phyloP scores from a whole-genome alignment of 2,329 filamentous ascomycete genomes.

The Calonectria pseudoreteaudii region DNA sequence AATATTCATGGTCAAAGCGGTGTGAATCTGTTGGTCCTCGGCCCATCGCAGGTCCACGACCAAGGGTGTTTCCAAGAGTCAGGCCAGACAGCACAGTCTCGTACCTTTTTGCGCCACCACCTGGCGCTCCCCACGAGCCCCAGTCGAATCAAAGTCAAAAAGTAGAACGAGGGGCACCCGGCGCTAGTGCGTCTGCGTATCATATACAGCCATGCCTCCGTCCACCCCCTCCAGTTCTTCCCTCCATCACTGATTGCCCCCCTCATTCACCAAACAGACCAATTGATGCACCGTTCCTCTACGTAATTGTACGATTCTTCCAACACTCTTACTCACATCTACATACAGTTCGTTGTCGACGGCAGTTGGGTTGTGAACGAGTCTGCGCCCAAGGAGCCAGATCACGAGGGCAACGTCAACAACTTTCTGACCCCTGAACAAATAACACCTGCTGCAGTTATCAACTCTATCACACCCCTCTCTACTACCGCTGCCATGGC shows the following conservation, averaged over 20 bases:
- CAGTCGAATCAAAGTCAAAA: slow-evolving; percentile 13
- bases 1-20: slow-evolving; percentile 33
- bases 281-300: slow-evolving; percentile 31
- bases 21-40: slow-evolving; percentile 31
- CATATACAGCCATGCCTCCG: slow-evolving; percentile 38
- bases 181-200: slow-evolving; percentile 45
- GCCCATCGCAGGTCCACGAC: slow-evolving; percentile 26
- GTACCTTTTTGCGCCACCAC: slow-evolving; percentile 32
- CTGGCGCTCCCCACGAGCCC: slow-evolving; percentile 12
- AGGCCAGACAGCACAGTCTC: slow-evolving; percentile 23
- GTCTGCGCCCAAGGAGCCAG: slow-evolving; percentile 83
- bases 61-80: slow-evolving; percentile 27
- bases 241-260: slow-evolving; percentile 8
- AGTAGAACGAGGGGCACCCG: slow-evolving; percentile 11
- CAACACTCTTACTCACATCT: slow-evolving; percentile 39
- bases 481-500: slow-evolving; percentile 80
- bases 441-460: slow-evolving; percentile 67
- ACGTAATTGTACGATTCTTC: slow-evolving; percentile 21
- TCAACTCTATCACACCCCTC: slow-evolving; percentile 76
- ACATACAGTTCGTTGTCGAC: slow-evolving; percentile 89
- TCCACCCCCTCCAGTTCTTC: slow-evolving; percentile 25
- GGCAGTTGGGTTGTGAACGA: slow-evolving; percentile 89
- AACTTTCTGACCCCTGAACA: slow-evolving; percentile 87
- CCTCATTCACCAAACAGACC: not conserved
- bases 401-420: slow-evolving; percentile 88